Evolutionary conservation across 371 early-diverging fungal genomes (phyloP), one percentile per base, ranked within the genome.

Genomic region (Mortierella sp.): DNA sequence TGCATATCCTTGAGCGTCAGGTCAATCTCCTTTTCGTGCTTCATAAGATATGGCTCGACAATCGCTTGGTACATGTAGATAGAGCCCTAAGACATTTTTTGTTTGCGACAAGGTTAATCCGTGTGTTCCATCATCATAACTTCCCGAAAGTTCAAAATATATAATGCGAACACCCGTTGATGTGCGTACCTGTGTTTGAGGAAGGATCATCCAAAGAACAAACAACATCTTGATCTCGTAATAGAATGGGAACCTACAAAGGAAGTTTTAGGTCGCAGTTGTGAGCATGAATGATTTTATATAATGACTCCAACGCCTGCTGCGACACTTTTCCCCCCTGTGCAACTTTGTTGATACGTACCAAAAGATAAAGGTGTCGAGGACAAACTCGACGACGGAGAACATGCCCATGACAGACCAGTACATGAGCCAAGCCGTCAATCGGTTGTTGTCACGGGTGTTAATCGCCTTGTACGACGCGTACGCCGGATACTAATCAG

Each of bases 381-480:
- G 70, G 7, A 85, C 77, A 74, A 82, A 77, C 70, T 85, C 86
- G 48, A 49, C 82, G 70, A 82, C 35, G 44, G 71, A 76, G 71
- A 82, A 85, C 46, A 85, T 27, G 44, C 86, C 86, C 86, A 85
- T 82, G 55, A 85, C 86, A 8, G 79, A 60, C 86, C 86, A 85
- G 73, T 85, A 85, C 86, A 85, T 85, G 58, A 85, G 75, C 86
- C 86, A 85, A 16, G 86, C 86, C 32, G 79, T 81, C 75, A 82
- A 65, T 1, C 86, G 82, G 11, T 49, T 76, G 43, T 68, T 78
- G 73, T 82, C 79, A 11, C 82, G 58, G n/a, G 86, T 79, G 54
- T 77, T 71, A 71, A 85, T 82, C 18, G 86, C 86, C 75, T 85
- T 85, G 79, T 76, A 85, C 58, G 86, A 85, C 72, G 86, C 86